These are phyloP conservation scores for Monarda citriodora DNA, from an alignment of 305 asterid species.

Conservation along the genomic window DNA sequence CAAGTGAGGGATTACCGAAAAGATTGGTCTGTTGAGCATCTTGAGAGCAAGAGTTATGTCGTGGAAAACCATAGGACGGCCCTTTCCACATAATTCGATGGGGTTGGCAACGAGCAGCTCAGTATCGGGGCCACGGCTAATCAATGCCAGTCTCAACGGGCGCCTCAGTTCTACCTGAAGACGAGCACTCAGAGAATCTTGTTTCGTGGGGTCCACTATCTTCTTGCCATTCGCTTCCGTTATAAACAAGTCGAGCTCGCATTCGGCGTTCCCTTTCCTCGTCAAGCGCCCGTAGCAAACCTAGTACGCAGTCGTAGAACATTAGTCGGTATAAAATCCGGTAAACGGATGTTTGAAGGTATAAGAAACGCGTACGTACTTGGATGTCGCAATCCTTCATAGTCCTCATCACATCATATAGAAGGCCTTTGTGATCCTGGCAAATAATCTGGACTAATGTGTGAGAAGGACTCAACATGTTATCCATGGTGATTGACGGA, in stretches of 20 bases:
- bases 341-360: neutral
- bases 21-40: constrained; percentile 64
- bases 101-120: constrained; percentile 90
- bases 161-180: constrained; percentile 76
- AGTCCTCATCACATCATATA: constrained; percentile 90
- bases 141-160: constrained; percentile 72
- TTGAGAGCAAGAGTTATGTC: constrained; percentile 94
- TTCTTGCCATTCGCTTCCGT: constrained; percentile 91
- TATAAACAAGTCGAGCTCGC: constrained; percentile 87
- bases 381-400: constrained; percentile 84
- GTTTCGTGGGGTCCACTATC: constrained; percentile 70
- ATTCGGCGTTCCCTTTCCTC: constrained; percentile 44
- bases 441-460: constrained; percentile 90
- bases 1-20: constrained; percentile 48
- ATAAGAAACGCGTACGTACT: neutral
- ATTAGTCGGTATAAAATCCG: neutral
- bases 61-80: constrained; percentile 74
- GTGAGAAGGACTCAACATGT: constrained; percentile 81
- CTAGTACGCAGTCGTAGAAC: constrained; percentile 10
- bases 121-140: constrained; percentile 89
- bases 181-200: constrained; percentile 48
- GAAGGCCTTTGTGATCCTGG: constrained; percentile 85
- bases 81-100: constrained; percentile 59
- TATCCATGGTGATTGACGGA: constrained; percentile 72
- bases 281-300: constrained; percentile 87